These are phyloP conservation scores for Trichopus zeylanicus DNA, from an alignment of 116 monocot genomes.

Conservation along the genomic window DNA sequence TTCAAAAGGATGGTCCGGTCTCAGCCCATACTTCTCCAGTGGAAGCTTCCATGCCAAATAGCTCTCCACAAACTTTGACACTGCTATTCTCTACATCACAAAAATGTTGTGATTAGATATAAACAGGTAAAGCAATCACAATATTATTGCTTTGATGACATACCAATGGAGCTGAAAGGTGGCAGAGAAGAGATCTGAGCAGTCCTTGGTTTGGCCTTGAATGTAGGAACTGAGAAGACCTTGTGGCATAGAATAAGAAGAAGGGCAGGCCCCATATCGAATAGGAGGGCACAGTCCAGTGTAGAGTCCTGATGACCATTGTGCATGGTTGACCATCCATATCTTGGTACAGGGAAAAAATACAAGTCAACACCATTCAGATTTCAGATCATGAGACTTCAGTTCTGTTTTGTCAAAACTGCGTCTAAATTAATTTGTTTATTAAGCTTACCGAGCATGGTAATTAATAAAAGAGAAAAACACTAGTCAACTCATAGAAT, in stretches of 20 bases:
- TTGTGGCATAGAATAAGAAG: slow-evolving; percentile 64
- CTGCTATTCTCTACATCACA: slow-evolving; percentile 32
- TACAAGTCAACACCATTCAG: too few species aligned
- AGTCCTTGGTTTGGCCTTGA: slow-evolving; percentile 62
- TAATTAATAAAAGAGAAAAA: too few species aligned
- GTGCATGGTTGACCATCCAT: slow-evolving; percentile 75
- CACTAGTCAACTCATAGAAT: too few species aligned
- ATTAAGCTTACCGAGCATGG: too few species aligned
- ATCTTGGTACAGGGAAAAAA: too few species aligned
- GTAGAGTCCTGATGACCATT: slow-evolving; percentile 74
- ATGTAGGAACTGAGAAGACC: slow-evolving; percentile 82
- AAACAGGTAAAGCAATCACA: too few species aligned
- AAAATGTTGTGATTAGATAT: not conserved
- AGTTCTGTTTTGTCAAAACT: too few species aligned
- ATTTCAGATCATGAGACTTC: too few species aligned
- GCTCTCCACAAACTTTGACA: slow-evolving; percentile 74
- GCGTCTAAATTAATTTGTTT: too few species aligned
- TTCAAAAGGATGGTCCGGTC: slow-evolving; percentile 65
- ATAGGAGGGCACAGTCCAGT: slow-evolving; percentile 90
- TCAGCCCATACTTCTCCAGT: slow-evolving; percentile 63
- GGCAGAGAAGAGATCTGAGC: slow-evolving; percentile 50
- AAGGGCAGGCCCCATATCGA: slow-evolving; percentile 90
- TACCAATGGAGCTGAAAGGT: slow-evolving; percentile 63
- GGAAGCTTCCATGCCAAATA: slow-evolving; percentile 76
- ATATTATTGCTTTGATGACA: not conserved